Conservation (phyloP, 495 filamentous ascomycete genomes). For the Penicillium taxi region DNA sequence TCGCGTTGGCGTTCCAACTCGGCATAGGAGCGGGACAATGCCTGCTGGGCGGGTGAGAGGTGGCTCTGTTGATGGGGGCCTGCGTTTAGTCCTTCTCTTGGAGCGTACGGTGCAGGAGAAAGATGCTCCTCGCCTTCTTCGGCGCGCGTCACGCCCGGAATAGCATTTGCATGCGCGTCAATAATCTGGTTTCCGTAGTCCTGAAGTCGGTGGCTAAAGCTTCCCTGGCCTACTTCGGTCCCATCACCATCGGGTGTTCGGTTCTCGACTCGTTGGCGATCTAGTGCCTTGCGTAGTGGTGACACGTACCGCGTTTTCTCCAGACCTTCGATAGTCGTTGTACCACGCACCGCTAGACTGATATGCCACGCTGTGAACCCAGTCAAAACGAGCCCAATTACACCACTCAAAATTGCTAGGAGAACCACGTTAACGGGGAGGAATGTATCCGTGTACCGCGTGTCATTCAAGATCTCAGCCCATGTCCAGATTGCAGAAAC, state of each 20-base stretch:
- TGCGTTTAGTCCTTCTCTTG: constrained; percentile 10
- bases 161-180: constrained; percentile 73
- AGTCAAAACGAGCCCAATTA: constrained; percentile 79
- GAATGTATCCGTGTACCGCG: constrained; percentile 54
- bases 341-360: constrained; percentile 62
- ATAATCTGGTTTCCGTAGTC: constrained; percentile 67
- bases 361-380: constrained; percentile 95
- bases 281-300: constrained; percentile 62
- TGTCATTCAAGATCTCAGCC: constrained; percentile 62
- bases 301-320: constrained; percentile 91
- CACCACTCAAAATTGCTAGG: constrained; percentile 75
- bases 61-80: constrained; percentile 3
- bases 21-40: constrained; percentile 53
- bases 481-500: constrained; percentile 72
- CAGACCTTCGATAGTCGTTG: constrained; percentile 90
- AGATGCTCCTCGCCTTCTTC: constrained; percentile 67
- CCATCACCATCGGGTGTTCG: constrained; percentile 6
- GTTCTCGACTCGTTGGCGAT: constrained; percentile 49
- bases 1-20: constrained; percentile 67
- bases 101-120: constrained; percentile 22
- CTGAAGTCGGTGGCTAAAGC: constrained; percentile 49
- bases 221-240: constrained; percentile 40
- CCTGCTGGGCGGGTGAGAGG: constrained; percentile 39
- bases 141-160: constrained; percentile 69
- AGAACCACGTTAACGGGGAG: constrained; percentile 89